Base-by-base conservation (phyloP, 2,329 filamentous ascomycete genomes). In the Aspergillus viridinutans region DNA sequence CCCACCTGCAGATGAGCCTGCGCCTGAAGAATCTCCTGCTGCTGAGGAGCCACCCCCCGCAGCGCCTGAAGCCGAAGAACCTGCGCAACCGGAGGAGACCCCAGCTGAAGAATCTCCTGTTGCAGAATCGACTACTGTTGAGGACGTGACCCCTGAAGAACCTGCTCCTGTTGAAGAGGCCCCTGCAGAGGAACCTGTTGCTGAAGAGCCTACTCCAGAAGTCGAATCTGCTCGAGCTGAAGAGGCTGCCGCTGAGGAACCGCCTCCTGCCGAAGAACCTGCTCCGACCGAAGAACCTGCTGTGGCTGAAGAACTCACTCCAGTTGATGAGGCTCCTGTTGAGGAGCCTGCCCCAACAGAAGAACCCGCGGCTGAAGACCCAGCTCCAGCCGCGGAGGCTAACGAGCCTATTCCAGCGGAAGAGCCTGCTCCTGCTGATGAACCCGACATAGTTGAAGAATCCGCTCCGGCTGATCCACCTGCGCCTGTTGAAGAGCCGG, bases 261-360 rank as follows among this genome's bases (percentile, higher is more conserved):
- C 54, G 12, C 17, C 52, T 26, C 49, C 61, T 29, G 47, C 49
- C 26, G 55, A 63, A 50, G 59, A 63, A 21, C 52, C 61, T 42
- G 35, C 45, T 14, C 32, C 58, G 10, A 17, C 53, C 21, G 58
- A 58, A 49, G 59, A 63, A 32, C 51, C 55, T 35, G 38, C 56
- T 20, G 9, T 10, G 2, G 42, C 10, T 2, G 43, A 25, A n/a
- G 43, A 45, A 23, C 4, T 10, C 3, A 21, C 42, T 12, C 12
- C 12, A 14, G 48, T 58, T 42, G 10, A 29, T 29, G 28, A 7
- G 7, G 20, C 42, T 12, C 12, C 12, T 14, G 47, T 58, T 42
- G 62, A 64, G 49, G 65, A 64, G 53, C 42, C 45, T 17, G 47
- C 58, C 38, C 26, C 56, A 25, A 53, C 58, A 4, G 66, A 66